A percentile compares a stretch with the other conserved stretches of the same genome.
These are phyloP conservation scores for Exserohilum rostratum DNA, from an alignment of 2,329 filamentous ascomycete genomes.

Conservation along the genomic window DNA sequence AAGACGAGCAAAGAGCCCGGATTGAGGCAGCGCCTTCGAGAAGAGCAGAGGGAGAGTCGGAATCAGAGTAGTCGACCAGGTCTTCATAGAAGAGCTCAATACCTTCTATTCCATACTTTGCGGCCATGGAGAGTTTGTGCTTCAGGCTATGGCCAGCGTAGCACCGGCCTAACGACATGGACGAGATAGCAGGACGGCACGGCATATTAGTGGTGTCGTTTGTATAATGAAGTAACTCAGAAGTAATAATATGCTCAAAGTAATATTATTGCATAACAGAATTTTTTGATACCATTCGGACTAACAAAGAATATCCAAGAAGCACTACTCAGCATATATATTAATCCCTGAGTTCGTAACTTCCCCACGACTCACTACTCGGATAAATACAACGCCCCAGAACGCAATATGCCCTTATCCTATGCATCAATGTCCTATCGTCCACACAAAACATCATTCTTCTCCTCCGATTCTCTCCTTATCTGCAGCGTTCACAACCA, in stretches of 20 bases:
- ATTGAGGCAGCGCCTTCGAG: conserved; percentile 65
- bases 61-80: conserved; percentile 64
- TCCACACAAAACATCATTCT: background rate
- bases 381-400: background rate
- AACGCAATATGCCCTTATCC: background rate
- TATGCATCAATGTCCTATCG: background rate
- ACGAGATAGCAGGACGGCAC: conserved; percentile 71
- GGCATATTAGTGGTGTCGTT: conserved; percentile 45
- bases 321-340: background rate
- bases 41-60: conserved; percentile 54
- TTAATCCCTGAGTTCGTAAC: background rate
- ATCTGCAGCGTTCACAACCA: background rate
- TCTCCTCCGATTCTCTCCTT: background rate
- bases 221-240: background rate
- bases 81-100: conserved; percentile 83
- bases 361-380: background rate
- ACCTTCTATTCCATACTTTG: conserved; percentile 67
- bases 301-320: background rate
- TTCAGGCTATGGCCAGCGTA: conserved; percentile 69
- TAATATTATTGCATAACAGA: background rate
- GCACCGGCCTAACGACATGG: conserved; percentile 77
- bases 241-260: background rate
- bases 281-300: background rate
- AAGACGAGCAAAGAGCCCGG: conserved; percentile 61
- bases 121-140: conserved; percentile 72